These are phyloP conservation scores for Rhizodiscina lignyota DNA, from an alignment of 495 filamentous ascomycete genomes.

Conservation along the genomic window DNA sequence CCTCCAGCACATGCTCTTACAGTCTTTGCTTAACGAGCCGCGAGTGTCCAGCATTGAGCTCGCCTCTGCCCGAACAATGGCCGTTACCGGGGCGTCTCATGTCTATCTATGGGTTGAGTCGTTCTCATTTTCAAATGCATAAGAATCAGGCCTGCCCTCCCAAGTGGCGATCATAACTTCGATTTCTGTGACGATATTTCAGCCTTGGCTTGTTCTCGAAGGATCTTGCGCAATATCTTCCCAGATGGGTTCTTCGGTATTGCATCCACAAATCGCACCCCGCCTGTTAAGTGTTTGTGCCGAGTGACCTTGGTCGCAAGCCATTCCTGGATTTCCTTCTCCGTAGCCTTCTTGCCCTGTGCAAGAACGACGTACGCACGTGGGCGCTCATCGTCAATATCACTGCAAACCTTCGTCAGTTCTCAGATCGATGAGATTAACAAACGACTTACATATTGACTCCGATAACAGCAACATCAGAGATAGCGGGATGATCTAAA, in stretches of 20 bases:
- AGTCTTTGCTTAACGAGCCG: too few relatives aligned
- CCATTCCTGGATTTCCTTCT: conserved; percentile 16
- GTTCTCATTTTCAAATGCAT: too few relatives aligned
- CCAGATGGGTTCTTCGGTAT: conserved; percentile 27
- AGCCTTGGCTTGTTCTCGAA: conserved; percentile 19
- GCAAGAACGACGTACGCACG: conserved; percentile 20
- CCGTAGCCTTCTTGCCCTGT: conserved; percentile 6
- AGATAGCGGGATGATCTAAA: conserved; percentile 20
- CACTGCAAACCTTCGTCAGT: conserved; percentile 1
- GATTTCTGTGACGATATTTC: too few relatives aligned
- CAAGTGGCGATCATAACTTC: too few relatives aligned
- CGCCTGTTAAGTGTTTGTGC: conserved; percentile 19
- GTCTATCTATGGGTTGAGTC: too few relatives aligned
- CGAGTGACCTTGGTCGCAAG: conserved; percentile 14
- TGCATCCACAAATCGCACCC: conserved; percentile 15
- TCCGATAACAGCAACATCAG: conserved; percentile 22
- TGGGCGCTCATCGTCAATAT: conserved; percentile 19
- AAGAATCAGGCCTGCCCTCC: neutral
- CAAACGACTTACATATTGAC: conserved; percentile 14
- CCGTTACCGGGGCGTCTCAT: too few relatives aligned
- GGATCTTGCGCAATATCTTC: conserved; percentile 20
- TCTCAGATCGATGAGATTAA: neutral
- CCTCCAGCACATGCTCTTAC: too few relatives aligned
- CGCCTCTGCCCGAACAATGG: too few relatives aligned
- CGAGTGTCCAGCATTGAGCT: too few relatives aligned